Evolutionary conservation across 441 rosid species (phyloP), one percentile per base, ranked within the genome.

Genomic region (Bocquillonia castaneifolia): DNA sequence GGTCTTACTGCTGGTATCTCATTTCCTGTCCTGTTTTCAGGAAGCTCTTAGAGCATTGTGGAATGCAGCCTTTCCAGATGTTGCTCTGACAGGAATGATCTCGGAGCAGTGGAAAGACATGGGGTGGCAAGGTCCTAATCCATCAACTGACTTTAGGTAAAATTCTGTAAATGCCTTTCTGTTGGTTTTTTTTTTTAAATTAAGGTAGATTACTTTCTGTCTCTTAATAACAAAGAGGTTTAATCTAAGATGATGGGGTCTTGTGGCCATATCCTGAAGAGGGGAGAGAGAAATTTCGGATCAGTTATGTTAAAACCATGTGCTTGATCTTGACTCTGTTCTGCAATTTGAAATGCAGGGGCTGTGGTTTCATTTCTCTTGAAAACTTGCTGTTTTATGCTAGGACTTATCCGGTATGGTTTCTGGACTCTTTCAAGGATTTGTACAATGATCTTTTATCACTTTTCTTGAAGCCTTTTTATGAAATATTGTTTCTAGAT

Each of bases 41-140:
- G 90, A 86, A 80, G 86, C 97, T 66, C 93, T 94, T 23, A 84
- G 67, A 80, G 79, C 85, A 64, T 79, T 94, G 83, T 94, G 99
- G 99, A 59, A 72, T 69, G 68, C 72, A 12, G 87, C 99, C 58
- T 94, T 81, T 77, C 99, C 97, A 0, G 77, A 84, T 74, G 77
- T 85, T 72, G 58, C 60, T 66, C 78, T 92, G 64, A 78, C 68
- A 44, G 88, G 93, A 73, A 66, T 94, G 77, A 84, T 92, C 66
- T 86, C 98, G 23, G 97, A 90, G 76, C 99, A 92, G 63, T 94
- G 99, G 99, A 94, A 94, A 83, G 96, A 92, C 18, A 94, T 94
- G 99, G 99, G 98, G 55, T 94, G 99, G 99, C 98, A 94, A 81
- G 99, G 99, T 73, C 80, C 85, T 69, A 92, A 92, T 86, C 99